These are phyloP conservation scores for Aureobasidium namibiae DNA, from an alignment of 2,329 filamentous ascomycete species.

Conservation along the genomic window DNA sequence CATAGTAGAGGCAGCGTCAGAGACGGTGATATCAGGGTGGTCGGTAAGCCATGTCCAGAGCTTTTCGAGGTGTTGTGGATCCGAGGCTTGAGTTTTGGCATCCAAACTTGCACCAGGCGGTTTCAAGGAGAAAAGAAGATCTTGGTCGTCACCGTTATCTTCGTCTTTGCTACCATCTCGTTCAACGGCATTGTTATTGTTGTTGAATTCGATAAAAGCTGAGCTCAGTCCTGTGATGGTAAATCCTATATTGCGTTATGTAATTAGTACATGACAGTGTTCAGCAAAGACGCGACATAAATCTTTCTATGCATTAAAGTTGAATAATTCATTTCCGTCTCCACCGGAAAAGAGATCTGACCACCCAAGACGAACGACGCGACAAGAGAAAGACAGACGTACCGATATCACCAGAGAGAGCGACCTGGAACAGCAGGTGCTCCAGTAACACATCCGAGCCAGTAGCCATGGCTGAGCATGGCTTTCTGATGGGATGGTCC, in stretches of 20 bases:
- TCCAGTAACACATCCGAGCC: constrained; percentile 51
- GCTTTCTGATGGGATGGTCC: neutral
- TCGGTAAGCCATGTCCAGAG: constrained; percentile 51
- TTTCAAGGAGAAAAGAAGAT: constrained; percentile 21
- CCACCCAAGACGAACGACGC: neutral
- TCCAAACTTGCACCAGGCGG: constrained; percentile 15
- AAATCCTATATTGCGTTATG: neutral
- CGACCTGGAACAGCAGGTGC: constrained; percentile 51
- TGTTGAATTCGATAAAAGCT: constrained; percentile 30
- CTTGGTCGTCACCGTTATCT: constrained; percentile 13
- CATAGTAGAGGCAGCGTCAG: constrained; percentile 26
- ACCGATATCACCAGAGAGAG: constrained; percentile 51
- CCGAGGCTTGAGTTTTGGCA: constrained; percentile 26
- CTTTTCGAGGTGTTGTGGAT: constrained; percentile 44
- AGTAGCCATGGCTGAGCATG: constrained; percentile 32
- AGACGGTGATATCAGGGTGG: constrained; percentile 49
- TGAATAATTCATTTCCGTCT: neutral
- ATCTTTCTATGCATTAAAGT: neutral
- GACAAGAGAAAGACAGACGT: constrained; percentile 24
- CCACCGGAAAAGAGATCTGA: constrained; percentile 5
- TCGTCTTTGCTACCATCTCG: neutral
- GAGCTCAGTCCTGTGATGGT: constrained; percentile 31
- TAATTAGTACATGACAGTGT: neutral
- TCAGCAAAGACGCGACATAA: constrained; percentile 1
- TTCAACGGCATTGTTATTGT: constrained; percentile 11